Base-by-base conservation (phyloP, 345 rosid species). In the Populus alba region DNA sequence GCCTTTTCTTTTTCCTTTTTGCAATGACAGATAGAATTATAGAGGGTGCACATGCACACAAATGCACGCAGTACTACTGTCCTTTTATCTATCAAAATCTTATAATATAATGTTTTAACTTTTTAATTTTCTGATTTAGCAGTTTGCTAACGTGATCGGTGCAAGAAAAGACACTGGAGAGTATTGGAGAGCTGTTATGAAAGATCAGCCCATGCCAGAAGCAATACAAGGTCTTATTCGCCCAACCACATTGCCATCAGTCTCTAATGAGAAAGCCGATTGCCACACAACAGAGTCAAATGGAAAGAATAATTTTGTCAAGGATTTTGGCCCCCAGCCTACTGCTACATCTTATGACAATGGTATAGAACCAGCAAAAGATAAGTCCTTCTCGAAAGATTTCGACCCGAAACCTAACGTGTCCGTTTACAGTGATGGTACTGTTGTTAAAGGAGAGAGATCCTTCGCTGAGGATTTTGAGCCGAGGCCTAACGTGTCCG, bases 121-220 rank as follows among this genome's bases (percentile, higher is more conserved):
- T 27, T 47, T 39, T 7, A 33, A 33, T 33, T 33, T 33, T 4
- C 5, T 10, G 2, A 8, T 18, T 7, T 3, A 20, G 45, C 76
- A 77, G 86, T 15, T 80, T 35, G 71, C 76, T 11, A 67, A 10
- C 43, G 47, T 45, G 1, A 68, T 67, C 53, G 23, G 62, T 76
- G 84, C 77, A 29, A 76, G 86, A 39, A 81, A 79, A 82, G 87
- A 81, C 51, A 78, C 13, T 8, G 81, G 87, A 4, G 85, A 75
- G 38, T 81, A 81, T 49, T 80, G 84, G 87, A 79, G 68, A 33
- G 74, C 6, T 47, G 70, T 78, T 3, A 72, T 66, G 83, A 71
- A 80, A 45, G 84, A 81, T 53, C 75, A 79, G 67, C 73, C 78
- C 8, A 83, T 83, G 66, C 80, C 85, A 11, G 74, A 82, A 70